Evolutionary conservation across 352 stramenopile genomes (phyloP).

Genomic region (Globisporangium spinosum): DNA sequence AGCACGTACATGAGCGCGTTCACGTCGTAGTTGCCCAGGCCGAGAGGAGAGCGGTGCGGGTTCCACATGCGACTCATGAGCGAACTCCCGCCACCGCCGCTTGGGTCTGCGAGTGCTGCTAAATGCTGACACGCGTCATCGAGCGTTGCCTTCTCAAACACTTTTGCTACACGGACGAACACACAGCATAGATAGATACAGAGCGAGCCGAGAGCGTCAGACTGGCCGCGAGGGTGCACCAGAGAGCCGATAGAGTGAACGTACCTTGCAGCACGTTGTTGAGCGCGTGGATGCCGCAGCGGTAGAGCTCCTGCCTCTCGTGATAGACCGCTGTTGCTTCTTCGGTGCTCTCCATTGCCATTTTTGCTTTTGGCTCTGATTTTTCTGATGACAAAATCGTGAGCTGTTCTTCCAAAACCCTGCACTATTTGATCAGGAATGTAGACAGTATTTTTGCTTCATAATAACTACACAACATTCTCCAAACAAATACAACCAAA

Average conservation of each 20-base stretch:
- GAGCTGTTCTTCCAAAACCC: not conserved
- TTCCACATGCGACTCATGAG: slow-evolving; percentile 48
- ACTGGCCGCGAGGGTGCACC: not conserved
- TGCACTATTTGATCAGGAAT: not conserved
- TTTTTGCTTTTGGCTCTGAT: not conserved
- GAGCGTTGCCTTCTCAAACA: slow-evolving; percentile 46
- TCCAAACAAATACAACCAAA: not conserved
- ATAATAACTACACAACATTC: not conserved
- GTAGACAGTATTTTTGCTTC: not conserved
- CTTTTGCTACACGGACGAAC: slow-evolving; percentile 18
- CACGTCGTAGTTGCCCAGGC: slow-evolving; percentile 79
- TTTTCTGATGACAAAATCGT: not conserved
- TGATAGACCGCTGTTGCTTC: slow-evolving; percentile 34
- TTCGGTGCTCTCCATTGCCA: not conserved
- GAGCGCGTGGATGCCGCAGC: slow-evolving; percentile 75
- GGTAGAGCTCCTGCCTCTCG: slow-evolving; percentile 66
- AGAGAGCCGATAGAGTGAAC: not conserved
- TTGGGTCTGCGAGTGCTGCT: slow-evolving; percentile 15
- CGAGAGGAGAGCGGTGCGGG: slow-evolving; percentile 57
- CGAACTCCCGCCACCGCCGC: slow-evolving; percentile 10
- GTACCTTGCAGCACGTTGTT: slow-evolving; percentile 79
- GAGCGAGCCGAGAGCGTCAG: not conserved
- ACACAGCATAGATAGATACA: not conserved
- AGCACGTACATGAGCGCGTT: slow-evolving; percentile 68
- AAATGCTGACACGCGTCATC: slow-evolving; percentile 47